phyloP scores from a whole-genome alignment of 2,329 filamentous ascomycete genomes.

The Monilinia fructicola region DNA sequence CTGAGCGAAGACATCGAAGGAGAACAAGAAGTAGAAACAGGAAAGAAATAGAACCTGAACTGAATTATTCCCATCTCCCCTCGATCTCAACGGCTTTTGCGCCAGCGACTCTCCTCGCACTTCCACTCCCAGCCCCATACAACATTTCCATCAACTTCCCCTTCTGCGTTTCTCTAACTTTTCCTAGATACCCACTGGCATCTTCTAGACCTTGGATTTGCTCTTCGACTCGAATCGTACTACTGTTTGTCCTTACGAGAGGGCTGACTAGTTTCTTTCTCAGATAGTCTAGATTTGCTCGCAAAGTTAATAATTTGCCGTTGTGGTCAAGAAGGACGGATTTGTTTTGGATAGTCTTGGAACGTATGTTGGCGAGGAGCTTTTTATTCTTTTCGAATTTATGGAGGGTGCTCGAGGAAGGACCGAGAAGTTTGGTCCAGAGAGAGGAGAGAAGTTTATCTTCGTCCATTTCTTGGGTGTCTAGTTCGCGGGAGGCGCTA shows the following conservation, averaged over 20 bases:
- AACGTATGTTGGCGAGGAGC: conserved; percentile 74
- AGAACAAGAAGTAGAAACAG: conserved; percentile 8
- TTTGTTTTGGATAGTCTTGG: conserved; percentile 85
- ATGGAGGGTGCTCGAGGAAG: conserved; percentile 69
- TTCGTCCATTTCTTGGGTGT: conserved; percentile 76
- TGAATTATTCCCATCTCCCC: conserved; percentile 28
- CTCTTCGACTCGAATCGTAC: conserved; percentile 73
- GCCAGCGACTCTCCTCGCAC: conserved; percentile 25
- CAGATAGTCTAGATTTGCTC: conserved; percentile 82
- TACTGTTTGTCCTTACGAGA: conserved; percentile 68
- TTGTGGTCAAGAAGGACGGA: conserved; percentile 84
- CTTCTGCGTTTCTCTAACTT: conserved; percentile 76
- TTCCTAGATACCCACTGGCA: conserved; percentile 74
- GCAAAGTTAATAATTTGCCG: conserved; percentile 76
- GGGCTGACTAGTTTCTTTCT: conserved; percentile 81
- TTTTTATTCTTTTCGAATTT: conserved; percentile 91
- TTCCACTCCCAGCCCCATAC: conserved; percentile 51
- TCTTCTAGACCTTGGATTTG: conserved; percentile 82
- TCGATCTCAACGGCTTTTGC: conserved; percentile 28
- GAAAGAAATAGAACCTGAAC: conserved; percentile 1
- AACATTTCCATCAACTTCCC: conserved; percentile 78
- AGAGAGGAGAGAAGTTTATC: conserved; percentile 78
- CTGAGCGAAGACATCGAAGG: neutral
- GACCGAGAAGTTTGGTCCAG: conserved; percentile 82
- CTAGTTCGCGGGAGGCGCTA: conserved; percentile 79